Percentiles rank a stretch among this genome's conserved stretches.
These are phyloP conservation scores for Hericium rajendrae DNA, from an alignment of 768 basidiomycete genomes.

Conservation along the genomic window DNA sequence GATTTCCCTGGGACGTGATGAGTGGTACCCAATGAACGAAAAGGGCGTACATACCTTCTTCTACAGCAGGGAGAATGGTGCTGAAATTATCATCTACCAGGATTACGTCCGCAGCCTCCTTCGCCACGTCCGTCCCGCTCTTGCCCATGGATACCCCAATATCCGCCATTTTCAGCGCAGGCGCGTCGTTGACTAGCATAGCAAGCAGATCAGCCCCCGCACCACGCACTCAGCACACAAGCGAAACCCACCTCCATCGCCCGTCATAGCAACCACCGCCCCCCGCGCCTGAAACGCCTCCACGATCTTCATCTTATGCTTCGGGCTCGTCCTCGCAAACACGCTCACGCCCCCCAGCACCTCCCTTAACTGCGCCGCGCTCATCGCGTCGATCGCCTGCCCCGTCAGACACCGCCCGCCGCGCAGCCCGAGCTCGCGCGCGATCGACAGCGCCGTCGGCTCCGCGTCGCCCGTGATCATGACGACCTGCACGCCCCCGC, in stretches of 20 bases:
- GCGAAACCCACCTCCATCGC: constrained; percentile 72
- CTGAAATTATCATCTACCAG: constrained; percentile 96
- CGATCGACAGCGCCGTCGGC: constrained; percentile 83
- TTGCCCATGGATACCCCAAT: constrained; percentile 98
- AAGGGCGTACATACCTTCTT: constrained; percentile 54
- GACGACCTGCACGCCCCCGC: constrained; percentile 88
- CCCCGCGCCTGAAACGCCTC: constrained; percentile 88
- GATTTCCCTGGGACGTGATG: constrained; percentile 55
- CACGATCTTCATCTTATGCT: constrained; percentile 97
- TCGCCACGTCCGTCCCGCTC: constrained; percentile 97
- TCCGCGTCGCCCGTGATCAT: constrained; percentile 98
- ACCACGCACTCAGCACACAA: background rate
- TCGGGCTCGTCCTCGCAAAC: constrained; percentile 91
- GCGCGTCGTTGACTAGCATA: constrained; percentile 80
- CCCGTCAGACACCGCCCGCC: constrained; percentile 37
- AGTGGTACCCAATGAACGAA: background rate
- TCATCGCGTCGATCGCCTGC: constrained; percentile 70
- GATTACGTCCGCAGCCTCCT: constrained; percentile 96
- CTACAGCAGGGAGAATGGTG: constrained; percentile 88
- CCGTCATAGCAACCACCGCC: constrained; percentile 93
- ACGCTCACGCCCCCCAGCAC: constrained; percentile 75
- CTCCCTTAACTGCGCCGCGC: constrained; percentile 70
- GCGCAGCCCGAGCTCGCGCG: constrained; percentile 72
- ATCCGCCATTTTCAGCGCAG: constrained; percentile 95
- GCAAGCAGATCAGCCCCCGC: background rate